Percentiles rank a stretch among this genome's conserved stretches.
Evolutionary conservation across 2,329 filamentous ascomycete genomes (phyloP).

Genomic region (Teratosphaeria nubilosa): DNA sequence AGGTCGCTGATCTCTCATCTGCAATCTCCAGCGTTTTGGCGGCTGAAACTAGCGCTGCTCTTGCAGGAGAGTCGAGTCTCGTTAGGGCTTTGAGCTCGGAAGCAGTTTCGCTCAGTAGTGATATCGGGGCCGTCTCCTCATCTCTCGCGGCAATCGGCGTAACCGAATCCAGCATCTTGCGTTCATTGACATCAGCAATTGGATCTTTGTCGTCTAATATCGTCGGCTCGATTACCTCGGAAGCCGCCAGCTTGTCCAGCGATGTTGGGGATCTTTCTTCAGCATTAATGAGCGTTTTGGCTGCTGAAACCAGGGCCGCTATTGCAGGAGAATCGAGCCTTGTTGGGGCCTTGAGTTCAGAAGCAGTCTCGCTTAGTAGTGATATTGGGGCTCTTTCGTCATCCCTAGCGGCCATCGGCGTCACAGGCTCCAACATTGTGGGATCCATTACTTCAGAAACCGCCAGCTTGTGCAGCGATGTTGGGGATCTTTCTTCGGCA

Average conservation of each 20-base stretch:
- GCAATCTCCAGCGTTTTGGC: neutral
- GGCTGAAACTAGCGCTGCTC: neutral
- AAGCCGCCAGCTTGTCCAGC: neutral
- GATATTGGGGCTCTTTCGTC: neutral
- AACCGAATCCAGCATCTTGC: too few relatives aligned
- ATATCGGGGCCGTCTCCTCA: neutral
- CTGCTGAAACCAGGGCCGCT: neutral
- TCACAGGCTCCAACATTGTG: neutral
- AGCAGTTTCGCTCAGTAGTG: neutral
- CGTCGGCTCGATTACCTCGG: too few relatives aligned
- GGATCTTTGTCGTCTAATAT: too few relatives aligned
- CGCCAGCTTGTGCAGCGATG: neutral
- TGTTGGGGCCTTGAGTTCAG: neutral
- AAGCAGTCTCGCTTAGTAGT: neutral
- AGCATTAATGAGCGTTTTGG: neutral
- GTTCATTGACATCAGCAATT: too few relatives aligned
- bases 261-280: neutral
- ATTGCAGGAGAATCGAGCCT: neutral
- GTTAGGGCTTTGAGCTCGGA: neutral
- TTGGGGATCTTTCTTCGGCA: neutral
- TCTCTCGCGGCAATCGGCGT: neutral
- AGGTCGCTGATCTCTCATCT: neutral
- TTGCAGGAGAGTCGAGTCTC: neutral
- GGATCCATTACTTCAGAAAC: too few relatives aligned
- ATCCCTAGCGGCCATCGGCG: too few relatives aligned